Percentiles rank a stretch among this genome's conserved stretches.
These are phyloP conservation scores for Trichoderma atrobrunneum DNA, from an alignment of 2,329 filamentous ascomycete species.

Conservation along the genomic window DNA sequence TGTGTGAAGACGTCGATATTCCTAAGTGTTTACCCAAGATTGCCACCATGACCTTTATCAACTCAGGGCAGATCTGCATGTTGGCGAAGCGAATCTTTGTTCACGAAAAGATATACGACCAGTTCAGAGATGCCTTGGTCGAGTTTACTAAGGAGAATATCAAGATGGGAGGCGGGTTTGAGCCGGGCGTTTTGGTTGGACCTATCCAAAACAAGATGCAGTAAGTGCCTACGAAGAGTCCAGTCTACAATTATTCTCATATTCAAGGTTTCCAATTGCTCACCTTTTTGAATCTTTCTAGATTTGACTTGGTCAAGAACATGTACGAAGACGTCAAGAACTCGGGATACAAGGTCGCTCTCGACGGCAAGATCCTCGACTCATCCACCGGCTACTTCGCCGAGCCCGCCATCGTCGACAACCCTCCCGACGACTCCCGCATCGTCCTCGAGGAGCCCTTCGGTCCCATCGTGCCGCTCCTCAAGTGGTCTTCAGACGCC, in stretches of 20 bases:
- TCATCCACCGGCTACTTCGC: constrained; percentile 28
- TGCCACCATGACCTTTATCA: constrained; percentile 45
- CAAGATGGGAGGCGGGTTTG: constrained; percentile 44
- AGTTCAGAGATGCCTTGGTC: constrained; percentile 47
- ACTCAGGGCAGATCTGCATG: constrained; percentile 60
- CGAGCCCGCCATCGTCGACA: constrained; percentile 30
- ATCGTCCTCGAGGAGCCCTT: constrained; percentile 63
- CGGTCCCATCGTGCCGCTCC: constrained; percentile 60
- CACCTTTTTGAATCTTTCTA: not conserved
- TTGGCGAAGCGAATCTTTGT: constrained; percentile 59
- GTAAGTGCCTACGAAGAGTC: too few species aligned
- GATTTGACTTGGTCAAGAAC: constrained; percentile 11
- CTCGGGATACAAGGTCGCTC: constrained; percentile 32
- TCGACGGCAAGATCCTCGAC: constrained; percentile 26
- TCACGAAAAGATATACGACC: constrained; percentile 54
- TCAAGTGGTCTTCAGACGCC: constrained; percentile 37
- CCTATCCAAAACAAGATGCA: constrained; percentile 62
- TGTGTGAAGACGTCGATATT: constrained; percentile 50
- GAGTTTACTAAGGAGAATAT: constrained; percentile 42
- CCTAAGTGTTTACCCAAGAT: constrained; percentile 32
- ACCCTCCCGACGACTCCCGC: constrained; percentile 31
- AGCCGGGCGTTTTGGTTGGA: constrained; percentile 45
- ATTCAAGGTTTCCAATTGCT: not conserved
- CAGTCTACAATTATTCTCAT: too few species aligned
- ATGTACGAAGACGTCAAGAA: constrained; percentile 36